Base-by-base conservation (phyloP, 1,284 basidiomycete genomes). In the Leccinum insigne region DNA sequence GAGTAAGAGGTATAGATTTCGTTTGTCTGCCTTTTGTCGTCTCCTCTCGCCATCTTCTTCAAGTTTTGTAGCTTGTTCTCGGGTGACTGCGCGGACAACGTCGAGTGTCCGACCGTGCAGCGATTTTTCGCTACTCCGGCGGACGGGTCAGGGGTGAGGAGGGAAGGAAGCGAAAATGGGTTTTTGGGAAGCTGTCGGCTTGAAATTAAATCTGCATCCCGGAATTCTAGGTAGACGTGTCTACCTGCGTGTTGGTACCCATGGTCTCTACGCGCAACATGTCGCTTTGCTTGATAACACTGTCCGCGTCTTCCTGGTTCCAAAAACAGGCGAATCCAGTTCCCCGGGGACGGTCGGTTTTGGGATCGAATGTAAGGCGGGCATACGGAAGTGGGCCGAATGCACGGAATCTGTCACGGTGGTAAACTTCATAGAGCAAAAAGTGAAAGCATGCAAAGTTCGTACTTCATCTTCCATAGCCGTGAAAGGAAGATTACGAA, bases 301-400 rank as follows among this genome's bases (percentile, higher is more conserved):
- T 89, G 71, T 97, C 92, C 4, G 96, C 97, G 68, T 97, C 92
- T 67, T 90, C 92, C 68, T 86, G 88, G 69, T 97, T 95, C 97
- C 97, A 99, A 81, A 98, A 99, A 78, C 96, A 99, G 1, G 93
- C 95, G 76, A 99, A 99, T 0, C 95, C 98, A 0, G 96, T 98
- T 9, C 98, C 98, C 59, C 95, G 85, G 38, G 96, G 95, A 60
- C 95, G 90, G 18, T 91, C 93, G 1, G 92, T 95, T 1, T 85
- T 86, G 16, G 82, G 84, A 73, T 99, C 98, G 79, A 97, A 84
- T 0, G 96, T 93, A 64, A 99, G 94, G 38, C 94, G 89, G 3
- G 94, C 96, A 77, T 99, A 99, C 26, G 96, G 91, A 21, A 99
- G 81, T 3, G 95, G 92, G 0, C 98, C 98, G 74, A 98, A 99